Percentiles rank a stretch among this genome's conserved stretches.
Conservation (phyloP, 805 yeast genomes). For the Metschnikowia orientalis region DNA sequence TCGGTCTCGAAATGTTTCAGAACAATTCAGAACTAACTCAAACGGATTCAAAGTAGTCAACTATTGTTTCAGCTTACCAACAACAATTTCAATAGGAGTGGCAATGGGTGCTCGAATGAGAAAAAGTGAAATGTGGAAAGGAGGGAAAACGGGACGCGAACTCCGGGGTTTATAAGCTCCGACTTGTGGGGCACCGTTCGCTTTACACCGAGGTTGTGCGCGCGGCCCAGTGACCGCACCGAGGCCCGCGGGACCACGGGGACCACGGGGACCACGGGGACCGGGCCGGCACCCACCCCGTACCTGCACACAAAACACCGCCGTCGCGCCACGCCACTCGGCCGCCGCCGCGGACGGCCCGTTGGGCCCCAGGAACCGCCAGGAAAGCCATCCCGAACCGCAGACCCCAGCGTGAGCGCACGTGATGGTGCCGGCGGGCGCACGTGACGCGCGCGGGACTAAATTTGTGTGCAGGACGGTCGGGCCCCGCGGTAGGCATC, state of each 20-base stretch:
- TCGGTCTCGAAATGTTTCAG: no score
- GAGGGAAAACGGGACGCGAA: neutral
- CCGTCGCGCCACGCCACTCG: neutral
- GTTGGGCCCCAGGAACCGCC: neutral
- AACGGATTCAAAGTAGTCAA: no score
- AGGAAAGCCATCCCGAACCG: no score
- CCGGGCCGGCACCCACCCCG: neutral
- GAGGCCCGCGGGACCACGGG: neutral
- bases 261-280: neutral
- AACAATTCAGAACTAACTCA: no score
- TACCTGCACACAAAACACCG: neutral
- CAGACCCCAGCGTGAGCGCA: no score
- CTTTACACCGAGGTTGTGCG: conserved; percentile 4
- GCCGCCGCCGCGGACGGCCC: neutral
- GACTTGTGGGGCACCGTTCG: conserved; percentile 2
- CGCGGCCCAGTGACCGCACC: no score
- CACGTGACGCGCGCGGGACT: conserved; percentile 2
- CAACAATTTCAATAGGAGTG: no score
- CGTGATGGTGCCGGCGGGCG: no score
- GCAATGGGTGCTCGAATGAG: no score
- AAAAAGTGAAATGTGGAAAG: neutral
- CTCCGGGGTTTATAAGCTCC: conserved; percentile 4
- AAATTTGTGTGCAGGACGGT: no score
- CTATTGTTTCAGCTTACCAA: no score
- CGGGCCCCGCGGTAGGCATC: no score